A percentile compares a stretch with the other conserved stretches of the same genome.
phyloP scores from a whole-genome alignment of 1,284 basidiomycete species.

The Irpex sp. region DNA sequence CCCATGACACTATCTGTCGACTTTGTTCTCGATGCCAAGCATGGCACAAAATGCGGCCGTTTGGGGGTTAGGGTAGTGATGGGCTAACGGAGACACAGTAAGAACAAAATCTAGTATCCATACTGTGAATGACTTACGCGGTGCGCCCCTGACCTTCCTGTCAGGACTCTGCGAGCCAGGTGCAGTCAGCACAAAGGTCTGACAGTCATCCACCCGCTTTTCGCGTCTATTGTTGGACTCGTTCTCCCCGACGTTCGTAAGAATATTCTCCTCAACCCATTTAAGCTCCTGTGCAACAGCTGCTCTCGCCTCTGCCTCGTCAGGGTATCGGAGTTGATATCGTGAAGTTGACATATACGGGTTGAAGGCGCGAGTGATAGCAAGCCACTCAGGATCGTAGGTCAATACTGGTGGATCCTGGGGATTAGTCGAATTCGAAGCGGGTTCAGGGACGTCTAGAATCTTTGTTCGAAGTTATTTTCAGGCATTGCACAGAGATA shows the following conservation, averaged over 20 bases:
- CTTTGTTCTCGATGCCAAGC: constrained; percentile 77
- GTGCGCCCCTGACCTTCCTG: constrained; percentile 20
- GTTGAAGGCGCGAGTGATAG: constrained; percentile 86
- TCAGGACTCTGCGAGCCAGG: constrained; percentile 21
- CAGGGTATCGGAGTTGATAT: constrained; percentile 55
- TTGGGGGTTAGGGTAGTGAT: constrained; percentile 87
- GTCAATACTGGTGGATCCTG: constrained; percentile 37
- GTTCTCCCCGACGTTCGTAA: constrained; percentile 24
- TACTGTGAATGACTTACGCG: constrained; percentile 38
- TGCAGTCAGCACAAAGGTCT: constrained; percentile 74
- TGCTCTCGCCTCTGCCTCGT: constrained; percentile 49
- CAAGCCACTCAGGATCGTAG: constrained; percentile 92
- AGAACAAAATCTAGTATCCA: background rate
- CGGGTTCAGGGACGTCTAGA: constrained; percentile 54
- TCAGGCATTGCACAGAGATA: background rate
- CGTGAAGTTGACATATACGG: constrained; percentile 63
- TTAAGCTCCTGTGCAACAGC: constrained; percentile 61
- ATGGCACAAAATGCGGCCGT: constrained; percentile 84
- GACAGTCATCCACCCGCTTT: constrained; percentile 48
- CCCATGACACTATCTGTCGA: constrained; percentile 41
- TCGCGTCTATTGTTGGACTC: background rate
- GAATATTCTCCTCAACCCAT: constrained; percentile 62
- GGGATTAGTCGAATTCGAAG: background rate
- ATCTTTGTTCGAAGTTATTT: constrained; percentile 43
- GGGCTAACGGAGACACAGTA: constrained; percentile 39